Evolutionary conservation across 2,329 filamentous ascomycete genomes (phyloP).

Genomic region (Fusarium vanettenii): DNA sequence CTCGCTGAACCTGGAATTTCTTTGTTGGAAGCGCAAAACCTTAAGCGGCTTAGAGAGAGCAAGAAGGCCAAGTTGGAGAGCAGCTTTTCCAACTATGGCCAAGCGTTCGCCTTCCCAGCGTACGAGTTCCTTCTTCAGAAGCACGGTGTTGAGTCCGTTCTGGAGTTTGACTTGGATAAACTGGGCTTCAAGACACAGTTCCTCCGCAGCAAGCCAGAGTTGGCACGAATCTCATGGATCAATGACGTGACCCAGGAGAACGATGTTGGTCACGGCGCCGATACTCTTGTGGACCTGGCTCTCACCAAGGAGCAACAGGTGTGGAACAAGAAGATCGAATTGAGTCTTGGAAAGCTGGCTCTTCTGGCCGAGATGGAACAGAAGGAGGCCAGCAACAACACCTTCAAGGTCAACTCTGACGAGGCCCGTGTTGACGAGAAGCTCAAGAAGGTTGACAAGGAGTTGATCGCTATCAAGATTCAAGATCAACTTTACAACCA

Average conservation of each 20-base stretch:
- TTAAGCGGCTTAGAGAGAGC: slow-evolving; percentile 52
- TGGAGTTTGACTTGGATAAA: slow-evolving; percentile 78
- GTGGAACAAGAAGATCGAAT: slow-evolving; percentile 94
- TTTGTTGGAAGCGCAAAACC: slow-evolving; percentile 42
- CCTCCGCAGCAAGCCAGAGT: slow-evolving; percentile 76
- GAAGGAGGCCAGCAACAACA: slow-evolving; percentile 45
- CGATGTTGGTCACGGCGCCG: slow-evolving; percentile 79
- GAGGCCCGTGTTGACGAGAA: slow-evolving; percentile 54
- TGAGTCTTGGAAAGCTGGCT: slow-evolving; percentile 88
- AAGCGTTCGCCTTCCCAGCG: slow-evolving; percentile 78
- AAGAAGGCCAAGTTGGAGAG: slow-evolving; percentile 61
- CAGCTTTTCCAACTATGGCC: slow-evolving; percentile 72
- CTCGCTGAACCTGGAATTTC: slow-evolving; percentile 45
- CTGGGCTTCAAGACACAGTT: slow-evolving; percentile 80
- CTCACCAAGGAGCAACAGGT: slow-evolving; percentile 79
- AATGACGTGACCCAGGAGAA: slow-evolving; percentile 85
- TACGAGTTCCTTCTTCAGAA: slow-evolving; percentile 82
- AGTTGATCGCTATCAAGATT: slow-evolving; percentile 78
- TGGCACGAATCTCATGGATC: slow-evolving; percentile 91
- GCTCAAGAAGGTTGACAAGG: slow-evolving; percentile 67
- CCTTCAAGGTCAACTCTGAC: slow-evolving; percentile 53
- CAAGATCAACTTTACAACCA: slow-evolving; percentile 82
- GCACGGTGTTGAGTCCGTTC: slow-evolving; percentile 73
- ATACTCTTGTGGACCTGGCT: slow-evolving; percentile 77
- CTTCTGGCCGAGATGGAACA: slow-evolving; percentile 71